Evolutionary conservation across 2,329 filamentous ascomycete species (phyloP), one percentile per base, ranked within the genome.

Genomic region (Cordyceps cicadae): DNA sequence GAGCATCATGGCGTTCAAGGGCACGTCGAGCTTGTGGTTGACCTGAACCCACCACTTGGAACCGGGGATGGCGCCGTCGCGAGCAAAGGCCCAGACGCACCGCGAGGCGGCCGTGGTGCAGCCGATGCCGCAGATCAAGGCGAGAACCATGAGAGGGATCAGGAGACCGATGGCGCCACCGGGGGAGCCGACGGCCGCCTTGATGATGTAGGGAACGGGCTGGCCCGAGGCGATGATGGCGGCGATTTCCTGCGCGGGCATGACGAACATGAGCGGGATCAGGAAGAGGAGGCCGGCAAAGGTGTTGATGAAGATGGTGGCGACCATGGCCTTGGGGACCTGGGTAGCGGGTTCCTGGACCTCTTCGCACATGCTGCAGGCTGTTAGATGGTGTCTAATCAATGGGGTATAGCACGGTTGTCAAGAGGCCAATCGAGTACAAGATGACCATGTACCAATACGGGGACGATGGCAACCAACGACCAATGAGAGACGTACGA

Each of bases 321-420:
- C 76, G 51, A 89, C 85, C 84, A 90, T 88, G 66, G 87, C 87
- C 71, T 87, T 87, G 66, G 87, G 87, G 8, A 89, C 86, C 70
- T 89, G 87, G 2, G 79, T 82, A 0, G 84, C 78, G 5, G 87
- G 87, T 53, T 84, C 75, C 68, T 81, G 78, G 14, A 89, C 86
- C 71, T 90, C 87, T 72, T 90, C 87, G 67, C 86, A 89, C 87
- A 89, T 90, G 64, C 83, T 87, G 62, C 43, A 54, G 19, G 14
- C 24, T 12, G 46, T 65, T 55, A 65, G 46, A 43, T 24, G 24
- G 24, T 24, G 24, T 24, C 4, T 24, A 4, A 24, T 24, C 15
- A 29, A 46, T 53, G 48, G 53, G 32, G 24, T 14, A 15, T 11
- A 14, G 12, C 5, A 37, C 6, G 29, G 7, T 8, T n/a, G n/a